Conservation (phyloP, 306 rosid genomes). For the Argentina anserina region DNA sequence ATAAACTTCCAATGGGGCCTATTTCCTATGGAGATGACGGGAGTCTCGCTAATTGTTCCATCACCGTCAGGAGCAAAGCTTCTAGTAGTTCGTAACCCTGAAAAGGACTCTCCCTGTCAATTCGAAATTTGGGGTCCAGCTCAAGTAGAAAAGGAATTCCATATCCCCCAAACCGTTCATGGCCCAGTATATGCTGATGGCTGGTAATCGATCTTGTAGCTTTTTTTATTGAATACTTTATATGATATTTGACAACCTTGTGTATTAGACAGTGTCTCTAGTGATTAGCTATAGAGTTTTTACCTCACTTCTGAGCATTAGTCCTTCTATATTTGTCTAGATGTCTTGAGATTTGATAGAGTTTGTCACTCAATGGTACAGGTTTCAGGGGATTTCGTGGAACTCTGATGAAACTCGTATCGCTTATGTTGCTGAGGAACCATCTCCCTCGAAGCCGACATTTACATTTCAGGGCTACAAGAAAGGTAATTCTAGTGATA, state of each 20-base stretch:
- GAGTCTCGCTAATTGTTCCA: slow-evolving; percentile 59
- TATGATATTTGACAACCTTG: slow-evolving; percentile 8
- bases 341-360: not conserved
- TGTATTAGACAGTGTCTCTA: slow-evolving; percentile 1
- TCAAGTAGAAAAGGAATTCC: slow-evolving; percentile 67
- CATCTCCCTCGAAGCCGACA: slow-evolving; percentile 61
- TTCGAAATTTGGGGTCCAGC: slow-evolving; percentile 73
- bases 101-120: slow-evolving; percentile 43
- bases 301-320: not conserved
- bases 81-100: slow-evolving; percentile 56
- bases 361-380: slow-evolving; percentile 26
- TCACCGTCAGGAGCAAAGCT: slow-evolving; percentile 78
- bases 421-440: slow-evolving; percentile 84
- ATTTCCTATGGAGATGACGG: slow-evolving; percentile 69
- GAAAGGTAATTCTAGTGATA: slow-evolving; percentile 44
- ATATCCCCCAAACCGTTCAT: slow-evolving; percentile 65
- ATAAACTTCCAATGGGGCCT: slow-evolving; percentile 67
- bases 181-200: slow-evolving; percentile 71
- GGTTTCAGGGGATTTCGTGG: slow-evolving; percentile 96
- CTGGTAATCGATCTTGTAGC: slow-evolving; percentile 43
- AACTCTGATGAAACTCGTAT: slow-evolving; percentile 57
- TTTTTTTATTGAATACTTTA: slow-evolving; percentile 3
- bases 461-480: slow-evolving; percentile 50
- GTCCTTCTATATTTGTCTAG: not conserved
- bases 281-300: slow-evolving; percentile 9